phyloP scores from a whole-genome alignment of 768 basidiomycete species.

The Asterophora parasitica region DNA sequence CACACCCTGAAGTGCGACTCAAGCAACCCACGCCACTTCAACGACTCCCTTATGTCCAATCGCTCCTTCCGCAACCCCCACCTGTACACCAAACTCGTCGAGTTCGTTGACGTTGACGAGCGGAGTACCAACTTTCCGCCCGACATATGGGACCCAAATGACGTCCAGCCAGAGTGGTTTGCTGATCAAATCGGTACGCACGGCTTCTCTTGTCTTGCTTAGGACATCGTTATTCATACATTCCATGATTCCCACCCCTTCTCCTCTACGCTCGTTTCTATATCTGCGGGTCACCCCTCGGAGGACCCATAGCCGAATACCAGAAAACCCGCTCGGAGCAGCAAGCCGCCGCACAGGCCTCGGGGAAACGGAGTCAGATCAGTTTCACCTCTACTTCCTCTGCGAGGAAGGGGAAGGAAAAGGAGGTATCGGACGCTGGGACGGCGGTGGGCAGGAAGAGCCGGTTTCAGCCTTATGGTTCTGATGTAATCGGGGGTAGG shows the following conservation, averaged over 20 bases:
- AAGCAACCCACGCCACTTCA: slow-evolving; percentile 78
- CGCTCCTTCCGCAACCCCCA: slow-evolving; percentile 95
- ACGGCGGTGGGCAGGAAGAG: slow-evolving; percentile 21
- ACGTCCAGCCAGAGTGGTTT: slow-evolving; percentile 64
- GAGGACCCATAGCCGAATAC: slow-evolving; percentile 45
- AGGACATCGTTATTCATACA: slow-evolving; percentile 21
- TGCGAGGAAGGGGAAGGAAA: slow-evolving; percentile 13
- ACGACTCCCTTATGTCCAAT: slow-evolving; percentile 90
- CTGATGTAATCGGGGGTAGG: not conserved
- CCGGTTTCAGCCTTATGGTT: slow-evolving; percentile 26
- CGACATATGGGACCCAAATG: slow-evolving; percentile 69
- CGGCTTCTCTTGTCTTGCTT: slow-evolving; percentile 9
- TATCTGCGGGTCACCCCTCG: slow-evolving; percentile 4
- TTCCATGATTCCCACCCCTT: not conserved
- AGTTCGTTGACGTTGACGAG: slow-evolving; percentile 91
- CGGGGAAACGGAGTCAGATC: slow-evolving; percentile 57
- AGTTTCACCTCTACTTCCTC: slow-evolving; percentile 41
- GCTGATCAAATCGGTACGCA: slow-evolving; percentile 74
- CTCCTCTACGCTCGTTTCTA: not conserved
- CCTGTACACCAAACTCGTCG: slow-evolving; percentile 91
- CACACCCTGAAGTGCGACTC: slow-evolving; percentile 63
- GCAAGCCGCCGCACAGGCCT: slow-evolving; percentile 43
- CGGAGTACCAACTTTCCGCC: slow-evolving; percentile 76
- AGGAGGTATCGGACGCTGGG: slow-evolving; percentile 2
- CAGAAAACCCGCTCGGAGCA: slow-evolving; percentile 66